A percentile compares a stretch with the other conserved stretches of the same genome.
Conservation (phyloP, 2,329 filamentous ascomycete genomes). For the Trichoderma sp. region DNA sequence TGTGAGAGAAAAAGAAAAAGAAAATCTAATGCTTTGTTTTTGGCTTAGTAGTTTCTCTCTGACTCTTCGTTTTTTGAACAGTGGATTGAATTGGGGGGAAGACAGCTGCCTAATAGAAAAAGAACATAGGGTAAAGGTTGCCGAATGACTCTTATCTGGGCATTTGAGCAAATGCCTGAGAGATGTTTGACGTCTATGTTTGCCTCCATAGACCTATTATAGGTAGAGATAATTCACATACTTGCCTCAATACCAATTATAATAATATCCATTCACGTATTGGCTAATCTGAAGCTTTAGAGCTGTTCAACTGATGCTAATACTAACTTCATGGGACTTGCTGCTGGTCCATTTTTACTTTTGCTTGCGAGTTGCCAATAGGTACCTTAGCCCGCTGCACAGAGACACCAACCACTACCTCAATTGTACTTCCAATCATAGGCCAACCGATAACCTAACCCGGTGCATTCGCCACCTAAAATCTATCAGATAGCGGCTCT, state of each 20-base stretch:
- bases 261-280: background rate
- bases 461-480: background rate
- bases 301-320: background rate
- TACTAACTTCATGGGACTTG: background rate
- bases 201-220: too few species aligned
- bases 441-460: background rate
- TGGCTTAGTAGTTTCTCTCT: background rate
- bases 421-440: background rate
- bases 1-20: background rate
- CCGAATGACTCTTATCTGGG: background rate
- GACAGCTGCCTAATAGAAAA: background rate
- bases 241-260: background rate
- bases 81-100: background rate
- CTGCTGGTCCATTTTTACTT: background rate
- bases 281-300: background rate
- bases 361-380: background rate
- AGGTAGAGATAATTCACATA: too few species aligned
- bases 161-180: background rate
- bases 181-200: too few species aligned
- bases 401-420: background rate
- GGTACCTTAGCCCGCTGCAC: background rate
- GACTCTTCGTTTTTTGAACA: background rate
- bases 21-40: background rate
- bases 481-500: background rate
- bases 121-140: background rate